These are phyloP conservation scores for Usnea hakonensis DNA, from an alignment of 495 filamentous ascomycete genomes.

Conservation along the genomic window DNA sequence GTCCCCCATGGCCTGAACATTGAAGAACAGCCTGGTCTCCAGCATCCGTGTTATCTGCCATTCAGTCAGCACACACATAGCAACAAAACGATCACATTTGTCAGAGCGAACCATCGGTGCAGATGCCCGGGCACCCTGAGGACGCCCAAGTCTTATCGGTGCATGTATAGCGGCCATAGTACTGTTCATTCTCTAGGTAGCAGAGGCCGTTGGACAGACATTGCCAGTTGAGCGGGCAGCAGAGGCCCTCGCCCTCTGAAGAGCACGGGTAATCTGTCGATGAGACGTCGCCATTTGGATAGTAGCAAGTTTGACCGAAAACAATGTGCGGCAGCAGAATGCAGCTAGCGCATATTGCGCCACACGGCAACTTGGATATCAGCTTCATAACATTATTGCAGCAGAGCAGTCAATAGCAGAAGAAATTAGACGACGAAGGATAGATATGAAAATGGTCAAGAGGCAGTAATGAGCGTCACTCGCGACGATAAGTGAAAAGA, in stretches of 20 bases:
- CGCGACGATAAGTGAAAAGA: too few relatives aligned
- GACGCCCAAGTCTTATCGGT: constrained; percentile 22
- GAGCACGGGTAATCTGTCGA: constrained; percentile 15
- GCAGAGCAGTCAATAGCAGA: not conserved
- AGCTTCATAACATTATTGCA: not conserved
- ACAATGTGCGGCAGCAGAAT: not conserved
- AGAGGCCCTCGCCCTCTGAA: constrained; percentile 17
- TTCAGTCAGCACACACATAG: not conserved
- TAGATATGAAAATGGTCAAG: not conserved
- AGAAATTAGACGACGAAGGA: too few relatives aligned
- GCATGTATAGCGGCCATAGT: constrained; percentile 23
- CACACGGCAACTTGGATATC: not conserved
- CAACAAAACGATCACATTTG: too few relatives aligned
- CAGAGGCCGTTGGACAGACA: constrained; percentile 24
- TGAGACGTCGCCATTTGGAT: constrained; percentile 21
- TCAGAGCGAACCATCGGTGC: constrained; percentile 14
- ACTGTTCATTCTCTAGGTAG: constrained; percentile 13
- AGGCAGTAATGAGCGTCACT: not conserved
- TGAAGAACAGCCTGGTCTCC: constrained; percentile 14
- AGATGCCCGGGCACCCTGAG: constrained; percentile 18
- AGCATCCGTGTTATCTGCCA: not conserved
- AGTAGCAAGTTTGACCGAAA: constrained; percentile 16
- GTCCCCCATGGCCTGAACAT: not conserved
- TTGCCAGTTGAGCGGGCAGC: constrained; percentile 21
- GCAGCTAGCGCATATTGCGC: not conserved